phyloP scores from a whole-genome alignment of 2,329 filamentous ascomycete genomes.

The Diplodia scrobiculata region DNA sequence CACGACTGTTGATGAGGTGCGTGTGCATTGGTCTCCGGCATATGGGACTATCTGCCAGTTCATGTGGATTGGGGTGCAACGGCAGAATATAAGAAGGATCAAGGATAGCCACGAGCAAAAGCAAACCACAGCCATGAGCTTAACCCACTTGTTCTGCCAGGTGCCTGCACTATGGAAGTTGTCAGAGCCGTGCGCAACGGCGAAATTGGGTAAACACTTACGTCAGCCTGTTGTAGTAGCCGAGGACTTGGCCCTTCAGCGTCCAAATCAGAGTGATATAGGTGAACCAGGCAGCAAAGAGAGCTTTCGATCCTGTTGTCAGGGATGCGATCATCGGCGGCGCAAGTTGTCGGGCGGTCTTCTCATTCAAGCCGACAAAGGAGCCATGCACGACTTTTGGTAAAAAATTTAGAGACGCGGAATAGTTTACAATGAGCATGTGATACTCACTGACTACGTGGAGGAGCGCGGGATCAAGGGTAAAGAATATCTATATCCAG shows the following conservation, averaged over 20 bases:
- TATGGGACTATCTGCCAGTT: conserved; percentile 50
- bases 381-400: conserved; percentile 11
- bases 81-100: conserved; percentile 42
- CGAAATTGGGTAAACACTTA: conserved; percentile 33
- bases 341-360: conserved; percentile 39
- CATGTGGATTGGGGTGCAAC: conserved; percentile 45
- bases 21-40: conserved; percentile 47
- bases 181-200: not conserved
- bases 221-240: conserved; percentile 51
- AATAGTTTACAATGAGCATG: not conserved
- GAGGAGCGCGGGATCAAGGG: not conserved
- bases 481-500: not conserved
- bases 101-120: conserved; percentile 41
- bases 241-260: conserved; percentile 51
- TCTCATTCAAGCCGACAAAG: conserved; percentile 5
- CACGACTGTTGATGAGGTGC: conserved; percentile 42
- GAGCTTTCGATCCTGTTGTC: conserved; percentile 42
- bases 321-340: conserved; percentile 37
- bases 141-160: conserved; percentile 10
- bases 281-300: conserved; percentile 47
- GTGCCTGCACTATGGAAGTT: not conserved
- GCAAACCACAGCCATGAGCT: conserved; percentile 38
- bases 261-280: conserved; percentile 50
- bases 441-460: conserved; percentile 1
- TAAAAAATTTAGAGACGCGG: not conserved